Conservation (phyloP, 345 rosid species). For the Populus ilicifolia region DNA sequence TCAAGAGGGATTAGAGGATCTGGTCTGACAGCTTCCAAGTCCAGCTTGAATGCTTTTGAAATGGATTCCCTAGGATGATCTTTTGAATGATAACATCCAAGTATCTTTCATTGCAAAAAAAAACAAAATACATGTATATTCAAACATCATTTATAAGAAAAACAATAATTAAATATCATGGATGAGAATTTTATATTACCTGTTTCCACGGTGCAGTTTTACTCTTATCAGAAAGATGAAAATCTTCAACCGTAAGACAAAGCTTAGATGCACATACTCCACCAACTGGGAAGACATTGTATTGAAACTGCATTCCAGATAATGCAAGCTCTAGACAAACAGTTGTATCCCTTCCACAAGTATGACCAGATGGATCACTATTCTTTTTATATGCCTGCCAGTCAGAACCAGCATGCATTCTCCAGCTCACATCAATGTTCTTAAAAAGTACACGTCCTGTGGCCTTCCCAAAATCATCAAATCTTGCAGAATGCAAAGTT, state of each 20-base stretch:
- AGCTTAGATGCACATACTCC: slow-evolving; percentile 61
- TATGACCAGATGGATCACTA: slow-evolving; percentile 20
- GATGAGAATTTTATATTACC: slow-evolving; percentile 43
- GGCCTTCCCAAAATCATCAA: slow-evolving; percentile 42
- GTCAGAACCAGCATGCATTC: slow-evolving; percentile 75
- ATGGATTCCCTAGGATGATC: slow-evolving; percentile 84
- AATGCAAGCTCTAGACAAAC: slow-evolving; percentile 64
- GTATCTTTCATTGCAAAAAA: slow-evolving; percentile 46
- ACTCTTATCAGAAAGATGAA: slow-evolving; percentile 72
- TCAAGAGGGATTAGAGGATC: slow-evolving; percentile 84
- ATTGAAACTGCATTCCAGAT: slow-evolving; percentile 57
- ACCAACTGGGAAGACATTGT: slow-evolving; percentile 56
- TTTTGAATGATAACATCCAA: slow-evolving; percentile 72
- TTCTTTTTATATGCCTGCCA: slow-evolving; percentile 48
- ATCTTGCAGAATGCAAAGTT: slow-evolving; percentile 20
- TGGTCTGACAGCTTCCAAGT: slow-evolving; percentile 85
- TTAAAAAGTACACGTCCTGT: slow-evolving; percentile 55
- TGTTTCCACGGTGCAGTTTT: slow-evolving; percentile 70
- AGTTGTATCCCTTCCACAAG: slow-evolving; percentile 52
- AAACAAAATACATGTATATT: not conserved
- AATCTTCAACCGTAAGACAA: slow-evolving; percentile 61
- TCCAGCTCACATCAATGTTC: slow-evolving; percentile 71
- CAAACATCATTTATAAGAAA: slow-evolving; percentile 5
- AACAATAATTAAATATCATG: slow-evolving; percentile 1
- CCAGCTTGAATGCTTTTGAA: slow-evolving; percentile 74